These are phyloP conservation scores for Tolypocladium ovalisporum DNA, from an alignment of 2,329 filamentous ascomycete species.

Conservation along the genomic window DNA sequence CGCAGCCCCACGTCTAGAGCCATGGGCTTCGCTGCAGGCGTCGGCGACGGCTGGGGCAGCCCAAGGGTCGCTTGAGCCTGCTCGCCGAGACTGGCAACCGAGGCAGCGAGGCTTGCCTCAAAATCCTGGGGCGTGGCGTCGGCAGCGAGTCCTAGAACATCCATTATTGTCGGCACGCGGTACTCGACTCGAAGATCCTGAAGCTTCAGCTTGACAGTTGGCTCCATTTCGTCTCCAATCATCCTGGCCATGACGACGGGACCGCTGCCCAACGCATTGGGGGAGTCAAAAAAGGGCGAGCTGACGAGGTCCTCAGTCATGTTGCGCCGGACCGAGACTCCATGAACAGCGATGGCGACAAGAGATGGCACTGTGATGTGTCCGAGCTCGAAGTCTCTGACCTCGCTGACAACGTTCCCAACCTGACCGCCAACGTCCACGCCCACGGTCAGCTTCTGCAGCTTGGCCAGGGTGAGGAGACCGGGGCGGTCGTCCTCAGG, in stretches of 20 bases:
- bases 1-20: constrained; percentile 64
- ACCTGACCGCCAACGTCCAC: constrained; percentile 58
- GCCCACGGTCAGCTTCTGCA: constrained; percentile 52
- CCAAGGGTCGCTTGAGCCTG: constrained; percentile 37
- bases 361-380: constrained; percentile 81
- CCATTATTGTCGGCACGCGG: constrained; percentile 71
- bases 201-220: constrained; percentile 77
- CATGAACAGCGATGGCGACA: constrained; percentile 63
- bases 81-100: constrained; percentile 66
- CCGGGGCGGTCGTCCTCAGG: constrained; percentile 93
- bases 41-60: constrained; percentile 11
- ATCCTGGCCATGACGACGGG: constrained; percentile 75
- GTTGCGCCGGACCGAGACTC: constrained; percentile 52
- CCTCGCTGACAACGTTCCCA: constrained; percentile 49
- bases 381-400: constrained; percentile 57
- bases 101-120: constrained; percentile 64
- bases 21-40: constrained; percentile 39
- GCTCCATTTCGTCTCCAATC: constrained; percentile 90
- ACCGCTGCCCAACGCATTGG: constrained; percentile 13
- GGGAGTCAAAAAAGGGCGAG: constrained; percentile 22
- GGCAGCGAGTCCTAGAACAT: constrained; percentile 59
- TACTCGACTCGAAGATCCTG: constrained; percentile 84
- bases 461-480: constrained; percentile 59
- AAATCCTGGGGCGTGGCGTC: constrained; percentile 62
- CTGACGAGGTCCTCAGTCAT: constrained; percentile 61